Percentiles rank a stretch among this genome's conserved stretches.
Evolutionary conservation across 768 basidiomycete species (phyloP).

Genomic region (Clathrus columnatus): DNA sequence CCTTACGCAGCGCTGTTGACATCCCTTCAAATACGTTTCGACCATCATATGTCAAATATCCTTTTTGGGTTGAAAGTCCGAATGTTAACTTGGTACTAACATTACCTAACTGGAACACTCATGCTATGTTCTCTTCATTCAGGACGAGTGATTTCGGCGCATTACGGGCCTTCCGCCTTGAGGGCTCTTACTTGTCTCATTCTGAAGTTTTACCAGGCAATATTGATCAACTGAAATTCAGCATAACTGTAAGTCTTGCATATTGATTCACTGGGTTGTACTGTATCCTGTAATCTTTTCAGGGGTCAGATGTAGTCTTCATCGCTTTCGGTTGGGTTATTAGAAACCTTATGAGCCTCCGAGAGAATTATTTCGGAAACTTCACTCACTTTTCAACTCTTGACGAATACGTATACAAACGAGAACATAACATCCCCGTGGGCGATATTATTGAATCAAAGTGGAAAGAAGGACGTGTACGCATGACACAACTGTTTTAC

Average conservation of each 20-base stretch:
- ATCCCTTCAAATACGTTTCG: constrained; percentile 68
- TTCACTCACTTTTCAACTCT: constrained; percentile 91
- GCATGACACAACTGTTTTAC: constrained; percentile 9
- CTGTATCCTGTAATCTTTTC: not conserved
- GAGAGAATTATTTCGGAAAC: constrained; percentile 89
- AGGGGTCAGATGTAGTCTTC: constrained; percentile 50
- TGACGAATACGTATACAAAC: constrained; percentile 73
- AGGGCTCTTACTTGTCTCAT: constrained; percentile 70
- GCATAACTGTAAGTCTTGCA: constrained; percentile 43
- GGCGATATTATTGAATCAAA: constrained; percentile 80
- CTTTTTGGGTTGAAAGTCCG: constrained; percentile 55
- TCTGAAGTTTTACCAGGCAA: constrained; percentile 56
- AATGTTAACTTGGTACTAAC: constrained; percentile 51
- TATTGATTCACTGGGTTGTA: constrained; percentile 5
- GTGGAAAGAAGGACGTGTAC: constrained; percentile 71
- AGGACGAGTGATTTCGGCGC: constrained; percentile 56
- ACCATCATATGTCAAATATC: constrained; percentile 56
- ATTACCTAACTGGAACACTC: constrained; percentile 86
- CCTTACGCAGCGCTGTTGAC: constrained; percentile 38
- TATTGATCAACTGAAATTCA: constrained; percentile 69
- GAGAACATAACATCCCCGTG: constrained; percentile 43
- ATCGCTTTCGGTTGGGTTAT: constrained; percentile 82
- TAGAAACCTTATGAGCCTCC: constrained; percentile 78
- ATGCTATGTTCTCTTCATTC: constrained; percentile 55
- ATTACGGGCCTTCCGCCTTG: constrained; percentile 44